phyloP scores from a whole-genome alignment of 192 early-diverging fungal species.

The Coemansia sp. region DNA sequence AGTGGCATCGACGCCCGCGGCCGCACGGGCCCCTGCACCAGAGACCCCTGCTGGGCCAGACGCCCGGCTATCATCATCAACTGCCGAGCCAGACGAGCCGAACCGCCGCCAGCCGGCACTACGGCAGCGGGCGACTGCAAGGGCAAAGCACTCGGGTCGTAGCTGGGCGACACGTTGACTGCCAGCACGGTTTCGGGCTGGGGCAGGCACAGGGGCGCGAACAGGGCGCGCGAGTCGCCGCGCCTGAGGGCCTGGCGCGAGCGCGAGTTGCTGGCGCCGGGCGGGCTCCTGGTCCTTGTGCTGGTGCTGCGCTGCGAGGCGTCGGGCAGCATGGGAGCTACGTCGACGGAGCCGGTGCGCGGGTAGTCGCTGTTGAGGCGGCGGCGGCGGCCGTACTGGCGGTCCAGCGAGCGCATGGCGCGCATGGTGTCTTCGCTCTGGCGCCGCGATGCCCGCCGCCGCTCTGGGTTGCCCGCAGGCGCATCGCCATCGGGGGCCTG shows the following conservation, averaged over 20 bases:
- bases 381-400: constrained; percentile 49
- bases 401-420: constrained; percentile 47
- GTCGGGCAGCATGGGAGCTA: neutral
- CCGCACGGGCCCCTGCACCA: constrained; percentile 22
- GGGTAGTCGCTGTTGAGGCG: constrained; percentile 43
- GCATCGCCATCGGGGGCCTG: neutral
- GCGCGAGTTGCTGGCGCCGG: neutral
- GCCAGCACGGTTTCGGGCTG: constrained; percentile 23
- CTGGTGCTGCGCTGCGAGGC: neutral
- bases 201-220: constrained; percentile 27
- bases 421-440: constrained; percentile 49
- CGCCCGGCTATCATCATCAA: constrained; percentile 23
- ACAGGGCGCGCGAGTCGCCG: constrained; percentile 37
- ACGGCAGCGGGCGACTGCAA: constrained; percentile 14
- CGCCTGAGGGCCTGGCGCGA: constrained; percentile 11
- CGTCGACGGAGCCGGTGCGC: neutral
- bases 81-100: constrained; percentile 26
- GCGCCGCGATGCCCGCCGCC: constrained; percentile 21
- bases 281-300: neutral
- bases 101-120: neutral
- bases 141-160: neutral
- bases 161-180: neutral
- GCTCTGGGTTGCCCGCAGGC: neutral
- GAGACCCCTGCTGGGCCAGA: constrained; percentile 7
- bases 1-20: constrained; percentile 51